Evolutionary conservation across 768 basidiomycete species (phyloP).

Genomic region (Chalciporus sphaerocephalus): DNA sequence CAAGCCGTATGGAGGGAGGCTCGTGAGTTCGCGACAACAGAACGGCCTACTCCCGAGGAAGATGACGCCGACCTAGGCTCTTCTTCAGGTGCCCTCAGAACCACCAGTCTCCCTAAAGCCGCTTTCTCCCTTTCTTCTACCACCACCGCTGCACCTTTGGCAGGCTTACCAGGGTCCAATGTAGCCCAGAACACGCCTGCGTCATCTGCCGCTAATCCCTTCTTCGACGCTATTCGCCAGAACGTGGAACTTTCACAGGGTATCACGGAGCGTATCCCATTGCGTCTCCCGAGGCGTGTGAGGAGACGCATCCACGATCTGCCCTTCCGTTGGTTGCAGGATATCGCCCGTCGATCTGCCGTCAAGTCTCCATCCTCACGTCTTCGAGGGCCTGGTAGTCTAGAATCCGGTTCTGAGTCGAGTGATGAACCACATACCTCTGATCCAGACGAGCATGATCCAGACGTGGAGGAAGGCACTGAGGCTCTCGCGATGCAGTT

Average conservation of each 20-base stretch:
- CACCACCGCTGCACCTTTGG: constrained; percentile 23
- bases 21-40: constrained; percentile 49
- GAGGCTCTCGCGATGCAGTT: constrained; percentile 89
- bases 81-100: constrained; percentile 38
- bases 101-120: constrained; percentile 56
- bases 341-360: constrained; percentile 58
- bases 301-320: constrained; percentile 63
- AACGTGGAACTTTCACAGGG: constrained; percentile 75
- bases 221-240: constrained; percentile 91
- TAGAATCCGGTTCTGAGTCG: constrained; percentile 32
- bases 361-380: constrained; percentile 14
- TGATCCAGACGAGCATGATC: constrained; percentile 33
- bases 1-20: constrained; percentile 58
- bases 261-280: constrained; percentile 77
- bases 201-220: constrained; percentile 60
- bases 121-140: constrained; percentile 57
- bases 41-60: constrained; percentile 45
- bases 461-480: constrained; percentile 59
- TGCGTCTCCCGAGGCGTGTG: constrained; percentile 49
- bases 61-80: constrained; percentile 41
- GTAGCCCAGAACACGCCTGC: constrained; percentile 17
- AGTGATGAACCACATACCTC: constrained; percentile 32
- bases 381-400: constrained; percentile 13
- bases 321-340: constrained; percentile 74
- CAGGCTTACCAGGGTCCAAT: background rate